These are phyloP conservation scores for Neopestalotiopsis sp. DNA, from an alignment of 2,329 filamentous ascomycete species.

Conservation along the genomic window DNA sequence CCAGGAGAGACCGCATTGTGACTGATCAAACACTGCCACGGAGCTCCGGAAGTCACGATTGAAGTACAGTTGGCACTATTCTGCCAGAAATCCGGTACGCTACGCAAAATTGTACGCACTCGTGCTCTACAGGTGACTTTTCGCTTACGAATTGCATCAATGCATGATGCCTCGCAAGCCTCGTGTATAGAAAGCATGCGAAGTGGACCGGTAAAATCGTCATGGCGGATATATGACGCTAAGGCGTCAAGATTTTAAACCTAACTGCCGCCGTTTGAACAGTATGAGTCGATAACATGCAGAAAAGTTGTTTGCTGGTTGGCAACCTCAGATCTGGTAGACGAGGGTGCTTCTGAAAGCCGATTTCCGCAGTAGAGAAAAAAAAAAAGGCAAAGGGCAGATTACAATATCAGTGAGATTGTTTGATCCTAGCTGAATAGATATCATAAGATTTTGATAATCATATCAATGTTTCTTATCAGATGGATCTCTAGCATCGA, in stretches of 20 bases:
- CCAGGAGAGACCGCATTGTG: background rate
- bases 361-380: background rate
- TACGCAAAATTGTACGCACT: background rate
- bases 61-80: background rate
- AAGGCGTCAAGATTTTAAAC: conserved; percentile 13
- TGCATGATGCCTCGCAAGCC: background rate
- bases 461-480: background rate
- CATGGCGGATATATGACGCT: conserved; percentile 2
- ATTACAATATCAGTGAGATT: background rate
- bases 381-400: background rate
- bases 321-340: background rate
- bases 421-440: background rate
- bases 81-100: background rate
- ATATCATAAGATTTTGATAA: background rate
- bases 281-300: background rate
- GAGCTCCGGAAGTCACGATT: background rate
- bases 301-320: background rate
- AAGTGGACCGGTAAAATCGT: conserved; percentile 1
- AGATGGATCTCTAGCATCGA: background rate
- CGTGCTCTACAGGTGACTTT: background rate
- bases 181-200: background rate
- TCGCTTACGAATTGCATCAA: background rate
- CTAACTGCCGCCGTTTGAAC: background rate
- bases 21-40: conserved; percentile 10
- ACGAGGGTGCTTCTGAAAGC: background rate